These are phyloP conservation scores for Dictyostelium firmibasis DNA, from an alignment of 78 protist species.

Conservation along the genomic window DNA sequence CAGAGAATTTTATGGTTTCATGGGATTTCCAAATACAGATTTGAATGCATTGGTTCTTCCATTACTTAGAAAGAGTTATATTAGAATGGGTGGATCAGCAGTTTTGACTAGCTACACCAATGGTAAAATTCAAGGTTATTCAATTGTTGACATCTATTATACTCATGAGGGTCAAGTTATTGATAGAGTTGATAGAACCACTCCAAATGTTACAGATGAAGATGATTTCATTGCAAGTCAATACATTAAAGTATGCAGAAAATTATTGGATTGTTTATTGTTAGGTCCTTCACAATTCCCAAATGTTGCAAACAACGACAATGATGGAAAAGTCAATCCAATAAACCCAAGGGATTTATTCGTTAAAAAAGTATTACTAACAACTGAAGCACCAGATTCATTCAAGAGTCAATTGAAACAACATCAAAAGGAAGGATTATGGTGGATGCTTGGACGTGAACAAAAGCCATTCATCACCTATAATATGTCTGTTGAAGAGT, in stretches of 20 bases:
- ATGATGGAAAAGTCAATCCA: not conserved
- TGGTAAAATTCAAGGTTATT: not conserved
- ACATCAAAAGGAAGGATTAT: conserved; percentile 49
- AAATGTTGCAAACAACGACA: not conserved
- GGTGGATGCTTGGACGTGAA: conserved; percentile 72
- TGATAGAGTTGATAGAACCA: not conserved
- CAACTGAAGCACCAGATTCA: not conserved
- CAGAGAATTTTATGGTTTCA: not conserved
- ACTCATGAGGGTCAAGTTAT: not conserved
- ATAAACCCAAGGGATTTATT: not conserved
- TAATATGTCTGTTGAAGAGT: not conserved
- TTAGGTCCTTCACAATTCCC: not conserved
- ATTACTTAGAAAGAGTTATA: not conserved
- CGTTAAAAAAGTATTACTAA: not conserved
- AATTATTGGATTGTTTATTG: not conserved
- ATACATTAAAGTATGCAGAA: not conserved
- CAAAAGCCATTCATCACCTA: conserved; percentile 23
- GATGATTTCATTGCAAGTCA: not conserved
- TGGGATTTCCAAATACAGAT: not conserved
- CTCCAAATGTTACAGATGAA: not conserved
- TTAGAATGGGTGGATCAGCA: not conserved
- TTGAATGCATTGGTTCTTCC: not conserved
- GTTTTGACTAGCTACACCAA: not conserved
- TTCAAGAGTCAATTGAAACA: not conserved
- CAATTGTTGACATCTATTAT: not conserved